Base-by-base conservation (phyloP, 176 grass and related monocot species). In the Oryza brachyantha region DNA sequence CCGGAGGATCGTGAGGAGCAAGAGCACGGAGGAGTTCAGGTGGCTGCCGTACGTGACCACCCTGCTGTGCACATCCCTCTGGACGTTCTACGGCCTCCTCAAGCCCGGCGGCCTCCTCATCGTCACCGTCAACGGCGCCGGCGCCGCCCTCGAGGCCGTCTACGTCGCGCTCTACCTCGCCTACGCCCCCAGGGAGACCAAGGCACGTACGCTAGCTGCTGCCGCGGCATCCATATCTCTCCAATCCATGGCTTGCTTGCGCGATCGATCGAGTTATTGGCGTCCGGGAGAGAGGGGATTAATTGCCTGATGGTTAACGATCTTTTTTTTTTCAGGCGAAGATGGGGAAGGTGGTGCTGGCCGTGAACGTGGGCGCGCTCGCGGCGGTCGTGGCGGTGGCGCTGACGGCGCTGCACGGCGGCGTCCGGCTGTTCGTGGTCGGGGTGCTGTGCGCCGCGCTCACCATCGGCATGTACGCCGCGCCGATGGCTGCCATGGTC, bases 81-180 rank as follows among this genome's bases (percentile, higher is more conserved):
- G 93, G 93, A 36, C 72, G 55, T 97, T 90, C 68, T 97, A 97
- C 7, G 93, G 93, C 29, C 37, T 93, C 59, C 77, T 81, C 62
- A 97, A 97, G 84, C 93, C 91, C 17, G 46, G 64, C 16, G 93
- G 81, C 25, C 76, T 93, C 85, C 91, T 97, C 82, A 36, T 89
- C 86, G 42, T 91, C 77, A 97, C 94, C 24, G 91, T 97, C 72
- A 97, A 97, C 48, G 84, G 74, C 76, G 77, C 80, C 54, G 94
- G 91, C 29, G 50, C 76, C 13, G 59, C 65, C 7, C 68, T 97
- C 7, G 60, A 93, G 84, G 70, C 88, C n/a, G 32, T 70, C 78
- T 97, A 91, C 28, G 86, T 97, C 73, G 27, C 70, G 21, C 76
- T 97, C 22, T 97, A 74, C 77, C 88, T 93, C 81, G 7, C 52